Conservation (phyloP, 1,284 basidiomycete genomes). For the Earliella scabrosa region DNA sequence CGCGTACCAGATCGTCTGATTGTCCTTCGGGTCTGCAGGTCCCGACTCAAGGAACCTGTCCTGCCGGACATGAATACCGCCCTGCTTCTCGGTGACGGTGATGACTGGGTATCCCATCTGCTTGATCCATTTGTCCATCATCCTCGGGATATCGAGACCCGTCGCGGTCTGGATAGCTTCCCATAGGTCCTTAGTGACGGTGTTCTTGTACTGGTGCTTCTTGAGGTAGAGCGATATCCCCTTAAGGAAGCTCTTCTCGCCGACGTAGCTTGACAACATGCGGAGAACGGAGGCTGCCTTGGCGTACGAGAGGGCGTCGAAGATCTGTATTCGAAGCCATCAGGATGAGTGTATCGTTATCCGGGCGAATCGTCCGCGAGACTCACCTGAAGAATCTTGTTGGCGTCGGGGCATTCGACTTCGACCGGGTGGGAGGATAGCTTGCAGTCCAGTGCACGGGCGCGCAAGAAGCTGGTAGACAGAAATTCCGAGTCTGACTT, state of each 20-base stretch:
- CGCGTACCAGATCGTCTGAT: slow-evolving; percentile 86
- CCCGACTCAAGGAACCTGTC: slow-evolving; percentile 94
- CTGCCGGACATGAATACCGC: slow-evolving; percentile 80
- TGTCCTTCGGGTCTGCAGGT: slow-evolving; percentile 78
- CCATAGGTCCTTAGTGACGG: slow-evolving; percentile 90
- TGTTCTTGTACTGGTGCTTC: slow-evolving; percentile 84
- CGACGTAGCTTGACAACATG: slow-evolving; percentile 91
- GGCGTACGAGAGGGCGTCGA: slow-evolving; percentile 85
- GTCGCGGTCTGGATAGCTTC: slow-evolving; percentile 84
- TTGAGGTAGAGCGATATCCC: slow-evolving; percentile 94
- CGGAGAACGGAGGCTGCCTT: slow-evolving; percentile 92
- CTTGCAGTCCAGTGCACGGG: slow-evolving; percentile 86
- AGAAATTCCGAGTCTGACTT: slow-evolving; percentile 75
- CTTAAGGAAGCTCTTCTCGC: slow-evolving; percentile 87
- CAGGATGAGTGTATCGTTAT: neutral
- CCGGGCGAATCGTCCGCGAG: too few relatives aligned
- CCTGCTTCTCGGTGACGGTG: slow-evolving; percentile 79
- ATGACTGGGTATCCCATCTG: slow-evolving; percentile 89
- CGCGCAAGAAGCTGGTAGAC: slow-evolving; percentile 69
- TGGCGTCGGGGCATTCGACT: slow-evolving; percentile 88
- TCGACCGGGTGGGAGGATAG: slow-evolving; percentile 95
- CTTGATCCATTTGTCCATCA: slow-evolving; percentile 94
- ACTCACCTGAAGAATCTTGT: slow-evolving; percentile 79
- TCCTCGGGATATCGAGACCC: slow-evolving; percentile 71
- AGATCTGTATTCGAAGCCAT: slow-evolving; percentile 56